Conservation (phyloP, 116 monocot species). For the Zostera marina region DNA sequence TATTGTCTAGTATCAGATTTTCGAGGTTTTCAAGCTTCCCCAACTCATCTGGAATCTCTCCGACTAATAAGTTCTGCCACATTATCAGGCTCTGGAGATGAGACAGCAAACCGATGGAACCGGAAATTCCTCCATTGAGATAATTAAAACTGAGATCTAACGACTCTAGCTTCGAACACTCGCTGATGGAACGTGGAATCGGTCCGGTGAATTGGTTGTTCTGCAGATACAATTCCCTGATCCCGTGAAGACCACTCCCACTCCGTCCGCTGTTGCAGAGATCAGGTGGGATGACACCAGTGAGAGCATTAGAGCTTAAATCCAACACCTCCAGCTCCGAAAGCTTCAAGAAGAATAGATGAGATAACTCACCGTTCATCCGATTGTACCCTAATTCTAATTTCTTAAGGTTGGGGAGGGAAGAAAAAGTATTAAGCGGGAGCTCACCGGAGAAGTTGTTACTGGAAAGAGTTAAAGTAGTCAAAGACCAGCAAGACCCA, state of each 20-base stretch:
- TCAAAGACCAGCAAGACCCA: constrained; percentile 24
- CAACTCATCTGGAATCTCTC: constrained; percentile 46
- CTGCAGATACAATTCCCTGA: constrained; percentile 52
- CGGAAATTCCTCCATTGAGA: constrained; percentile 48
- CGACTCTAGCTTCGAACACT: constrained; percentile 37
- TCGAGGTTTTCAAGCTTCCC: constrained; percentile 13
- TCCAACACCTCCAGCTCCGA: constrained; percentile 30
- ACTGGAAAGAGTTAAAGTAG: constrained; percentile 31
- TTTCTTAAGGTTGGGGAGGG: constrained; percentile 18
- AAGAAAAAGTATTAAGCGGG: constrained; percentile 20
- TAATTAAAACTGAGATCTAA: constrained; percentile 64
- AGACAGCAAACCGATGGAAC: constrained; percentile 28
- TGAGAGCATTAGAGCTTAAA: constrained; percentile 40
- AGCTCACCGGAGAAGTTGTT: constrained; percentile 75
- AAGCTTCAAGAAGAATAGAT: constrained; percentile 17
- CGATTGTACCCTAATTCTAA: constrained; percentile 47
- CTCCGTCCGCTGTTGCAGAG: constrained; percentile 19
- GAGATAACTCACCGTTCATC: constrained; percentile 37
- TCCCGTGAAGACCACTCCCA: neutral
- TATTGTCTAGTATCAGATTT: constrained; percentile 57
- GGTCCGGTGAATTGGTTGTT: constrained; percentile 41
- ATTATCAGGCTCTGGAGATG: constrained; percentile 41
- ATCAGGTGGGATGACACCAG: constrained; percentile 33
- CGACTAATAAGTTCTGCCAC: constrained; percentile 56
- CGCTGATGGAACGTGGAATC: constrained; percentile 36